Conservation (phyloP, 805 yeast species). For the Candida railenensis region DNA sequence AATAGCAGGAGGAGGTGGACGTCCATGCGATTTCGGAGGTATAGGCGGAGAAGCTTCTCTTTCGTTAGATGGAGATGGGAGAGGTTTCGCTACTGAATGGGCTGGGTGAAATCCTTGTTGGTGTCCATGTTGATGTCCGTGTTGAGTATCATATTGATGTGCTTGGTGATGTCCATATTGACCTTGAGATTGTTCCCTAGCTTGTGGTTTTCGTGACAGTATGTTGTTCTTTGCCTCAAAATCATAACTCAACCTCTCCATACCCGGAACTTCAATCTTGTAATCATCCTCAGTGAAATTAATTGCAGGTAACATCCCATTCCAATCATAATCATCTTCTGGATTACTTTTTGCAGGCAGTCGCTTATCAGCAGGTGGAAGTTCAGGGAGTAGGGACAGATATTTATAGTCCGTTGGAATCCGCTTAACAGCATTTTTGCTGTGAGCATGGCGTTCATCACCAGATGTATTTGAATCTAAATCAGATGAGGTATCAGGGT, state of each 20-base stretch:
- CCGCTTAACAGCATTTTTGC: not conserved
- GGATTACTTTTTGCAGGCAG: not conserved
- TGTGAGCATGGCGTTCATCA: not conserved
- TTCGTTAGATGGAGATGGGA: conserved; percentile 6
- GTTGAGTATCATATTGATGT: not conserved
- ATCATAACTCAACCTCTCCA: not conserved
- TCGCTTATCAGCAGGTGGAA: not conserved
- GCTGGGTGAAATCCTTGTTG: not conserved
- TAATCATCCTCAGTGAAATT: conserved; percentile 1
- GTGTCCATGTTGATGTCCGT: not conserved
- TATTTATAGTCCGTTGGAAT: not conserved
- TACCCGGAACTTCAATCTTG: conserved; percentile 1
- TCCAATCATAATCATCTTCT: not conserved
- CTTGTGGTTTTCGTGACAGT: not conserved
- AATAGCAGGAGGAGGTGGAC: conserved; percentile 1
- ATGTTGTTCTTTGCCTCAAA: not conserved
- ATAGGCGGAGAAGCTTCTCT: conserved; percentile 6
- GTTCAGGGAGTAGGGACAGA: not conserved
- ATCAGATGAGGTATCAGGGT: not conserved
- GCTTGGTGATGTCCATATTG: not conserved
- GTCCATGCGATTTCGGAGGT: conserved; percentile 6
- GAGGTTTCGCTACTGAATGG: no score
- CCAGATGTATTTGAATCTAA: not conserved
- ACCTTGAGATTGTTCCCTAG: not conserved
- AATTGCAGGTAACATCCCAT: conserved; percentile 1